Evolutionary conservation across 345 rosid species (phyloP).

Genomic region (Hibiscus mutabilis): DNA sequence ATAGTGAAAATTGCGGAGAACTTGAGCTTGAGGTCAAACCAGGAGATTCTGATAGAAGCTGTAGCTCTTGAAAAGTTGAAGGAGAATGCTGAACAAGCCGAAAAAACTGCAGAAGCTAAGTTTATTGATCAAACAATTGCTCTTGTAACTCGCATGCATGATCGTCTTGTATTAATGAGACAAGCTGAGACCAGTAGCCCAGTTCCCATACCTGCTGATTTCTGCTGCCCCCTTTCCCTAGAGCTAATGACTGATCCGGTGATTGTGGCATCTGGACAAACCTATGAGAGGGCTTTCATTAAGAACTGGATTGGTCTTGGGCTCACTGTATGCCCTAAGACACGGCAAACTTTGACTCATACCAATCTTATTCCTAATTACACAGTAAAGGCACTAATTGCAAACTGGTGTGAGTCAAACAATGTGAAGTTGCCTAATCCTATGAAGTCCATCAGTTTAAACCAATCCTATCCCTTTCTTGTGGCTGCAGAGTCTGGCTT

Average conservation of each 20-base stretch:
- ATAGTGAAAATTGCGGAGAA: conserved; percentile 63
- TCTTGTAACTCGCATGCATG: conserved; percentile 69
- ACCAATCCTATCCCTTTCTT: conserved; percentile 63
- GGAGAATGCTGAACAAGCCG: conserved; percentile 78
- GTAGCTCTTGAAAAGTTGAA: conserved; percentile 62
- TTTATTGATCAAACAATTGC: conserved; percentile 63
- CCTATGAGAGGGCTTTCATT: conserved; percentile 82
- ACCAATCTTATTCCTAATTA: conserved; percentile 85
- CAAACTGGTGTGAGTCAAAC: conserved; percentile 84
- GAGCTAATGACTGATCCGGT: conserved; percentile 99
- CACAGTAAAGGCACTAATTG: conserved; percentile 89
- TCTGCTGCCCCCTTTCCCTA: conserved; percentile 91
- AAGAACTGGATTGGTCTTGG: conserved; percentile 92
- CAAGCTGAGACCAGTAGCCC: conserved; percentile 72
- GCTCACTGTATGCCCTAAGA: conserved; percentile 90
- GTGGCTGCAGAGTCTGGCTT: conserved; percentile 1
- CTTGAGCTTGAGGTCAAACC: conserved; percentile 76
- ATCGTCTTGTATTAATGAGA: conserved; percentile 60
- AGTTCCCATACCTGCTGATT: conserved; percentile 85
- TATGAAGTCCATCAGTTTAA: conserved; percentile 54
- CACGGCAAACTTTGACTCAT: conserved; percentile 67
- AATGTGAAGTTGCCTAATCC: conserved; percentile 81
- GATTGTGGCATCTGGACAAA: conserved; percentile 90
- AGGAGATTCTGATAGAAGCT: conserved; percentile 86
- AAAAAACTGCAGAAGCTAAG: conserved; percentile 69